These are phyloP conservation scores for Senna tora DNA, from an alignment of 306 rosid species.

Conservation along the genomic window DNA sequence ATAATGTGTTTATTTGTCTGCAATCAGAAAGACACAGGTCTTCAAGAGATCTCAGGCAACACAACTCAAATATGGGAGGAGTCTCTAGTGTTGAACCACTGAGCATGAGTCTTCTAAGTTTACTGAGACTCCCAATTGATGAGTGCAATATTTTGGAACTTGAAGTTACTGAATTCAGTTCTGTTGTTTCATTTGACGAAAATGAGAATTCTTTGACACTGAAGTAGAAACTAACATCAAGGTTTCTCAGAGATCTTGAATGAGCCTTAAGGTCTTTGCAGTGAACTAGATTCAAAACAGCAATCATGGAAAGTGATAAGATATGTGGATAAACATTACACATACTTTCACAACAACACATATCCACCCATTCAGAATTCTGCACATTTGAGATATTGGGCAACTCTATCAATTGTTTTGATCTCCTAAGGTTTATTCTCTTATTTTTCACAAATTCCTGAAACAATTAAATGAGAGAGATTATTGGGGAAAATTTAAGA, in stretches of 20 bases:
- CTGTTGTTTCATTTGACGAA: too few species aligned
- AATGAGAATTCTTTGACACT: not conserved
- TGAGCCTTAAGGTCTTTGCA: not conserved
- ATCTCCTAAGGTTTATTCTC: not conserved
- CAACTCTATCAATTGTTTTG: not conserved
- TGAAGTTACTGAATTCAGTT: too few species aligned
- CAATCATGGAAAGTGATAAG: not conserved
- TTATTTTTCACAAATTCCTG: not conserved
- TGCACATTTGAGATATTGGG: slow-evolving; percentile 29
- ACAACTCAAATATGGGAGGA: not conserved
- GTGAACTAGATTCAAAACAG: not conserved
- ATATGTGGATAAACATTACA: slow-evolving; percentile 16
- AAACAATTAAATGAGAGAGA: not conserved
- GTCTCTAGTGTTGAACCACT: not conserved
- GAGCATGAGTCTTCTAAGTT: not conserved
- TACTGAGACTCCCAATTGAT: not conserved
- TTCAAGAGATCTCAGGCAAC: not conserved
- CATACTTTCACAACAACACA: not conserved
- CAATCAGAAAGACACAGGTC: not conserved
- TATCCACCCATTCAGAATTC: not conserved
- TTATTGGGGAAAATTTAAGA: not conserved
- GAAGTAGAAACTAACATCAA: not conserved
- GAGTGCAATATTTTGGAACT: not conserved
- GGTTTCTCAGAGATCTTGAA: not conserved
- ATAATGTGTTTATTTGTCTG: not conserved